Evolutionary conservation across 768 basidiomycete genomes (phyloP), one percentile per base, ranked within the genome.

Genomic region (Boletus sensibilis): DNA sequence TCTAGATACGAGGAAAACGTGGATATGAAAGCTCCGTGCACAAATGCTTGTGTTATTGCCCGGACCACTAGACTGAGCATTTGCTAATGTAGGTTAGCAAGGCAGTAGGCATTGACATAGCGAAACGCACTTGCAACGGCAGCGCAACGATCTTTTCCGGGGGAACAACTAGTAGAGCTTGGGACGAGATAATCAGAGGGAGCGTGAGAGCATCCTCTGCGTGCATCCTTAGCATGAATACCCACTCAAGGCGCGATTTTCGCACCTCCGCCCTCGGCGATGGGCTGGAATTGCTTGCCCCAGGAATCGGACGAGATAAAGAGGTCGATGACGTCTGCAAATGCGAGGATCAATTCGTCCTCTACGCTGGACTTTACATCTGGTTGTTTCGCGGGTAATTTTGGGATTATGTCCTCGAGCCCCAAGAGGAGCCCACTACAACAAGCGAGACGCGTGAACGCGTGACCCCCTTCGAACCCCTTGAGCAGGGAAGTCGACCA

Each of bases 291-390:
- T 62, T 91, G 88, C 50, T 76, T 79, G 65, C 86, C 83, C 89
- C 89, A 90, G 16, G 75, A 75, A 45, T 68, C 70, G 5, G 74
- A 71, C 8, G 65, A 67, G 18, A 65, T 62, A 58, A 86, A 84
- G 12, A 79, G 71, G 61, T 91, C 89, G 68, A 91, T 81, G 23
- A 87, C 80, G 65, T 91, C 89, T 9, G 90, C 89, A 27, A 90
- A 75, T 4, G 87, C 82, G 27, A 92, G 74, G 31, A 91, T 75
- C 25, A 83, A 67, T 63, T 89, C 86, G 52, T 87, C 81, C 68
- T 92, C 86, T 11, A 86, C 78, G 41, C 64, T 66, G 5, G 73
- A 71, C 43, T 78, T 76, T 10, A 70, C 68, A n/a, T 66, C 65
- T 14, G 66, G 63, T 25, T 69, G 49, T 58, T 68, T 53, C 61